A percentile compares a stretch with the other conserved stretches of the same genome.
Evolutionary conservation across 2,329 filamentous ascomycete species (phyloP).

Genomic region (Diaporthe citriasiana): DNA sequence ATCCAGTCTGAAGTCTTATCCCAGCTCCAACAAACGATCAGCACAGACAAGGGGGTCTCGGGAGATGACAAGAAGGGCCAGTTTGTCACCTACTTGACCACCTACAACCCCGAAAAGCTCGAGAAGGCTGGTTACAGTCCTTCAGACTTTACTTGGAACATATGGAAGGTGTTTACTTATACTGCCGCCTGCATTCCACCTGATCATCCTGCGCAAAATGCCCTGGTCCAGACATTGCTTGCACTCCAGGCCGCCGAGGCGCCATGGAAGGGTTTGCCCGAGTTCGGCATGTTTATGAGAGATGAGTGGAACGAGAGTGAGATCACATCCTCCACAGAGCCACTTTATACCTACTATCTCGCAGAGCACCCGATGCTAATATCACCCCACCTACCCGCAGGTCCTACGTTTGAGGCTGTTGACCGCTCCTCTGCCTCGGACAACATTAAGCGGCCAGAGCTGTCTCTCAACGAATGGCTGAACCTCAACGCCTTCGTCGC

Average conservation of each 20-base stretch:
- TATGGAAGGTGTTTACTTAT: background rate
- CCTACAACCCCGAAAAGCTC: constrained; percentile 19
- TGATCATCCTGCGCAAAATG: background rate
- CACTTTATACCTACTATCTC: background rate
- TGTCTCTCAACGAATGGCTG: background rate
- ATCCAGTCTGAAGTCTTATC: background rate
- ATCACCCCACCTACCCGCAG: background rate
- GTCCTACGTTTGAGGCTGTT: background rate
- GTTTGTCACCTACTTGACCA: constrained; percentile 15
- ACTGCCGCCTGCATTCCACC: background rate
- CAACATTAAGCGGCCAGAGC: background rate
- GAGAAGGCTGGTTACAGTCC: background rate
- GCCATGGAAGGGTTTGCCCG: background rate
- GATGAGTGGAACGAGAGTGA: constrained; percentile 4
- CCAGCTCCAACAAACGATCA: background rate
- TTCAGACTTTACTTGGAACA: background rate
- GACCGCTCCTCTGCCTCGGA: background rate
- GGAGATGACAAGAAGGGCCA: background rate
- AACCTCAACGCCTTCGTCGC: constrained; percentile 9
- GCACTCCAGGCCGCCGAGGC: background rate
- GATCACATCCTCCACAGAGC: background rate
- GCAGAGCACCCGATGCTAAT: background rate
- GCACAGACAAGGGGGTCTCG: background rate
- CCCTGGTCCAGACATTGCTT: constrained; percentile 11
- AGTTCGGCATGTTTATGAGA: background rate